These are phyloP conservation scores for Chamaenerion angustifolium DNA, from an alignment of 345 rosid species.

Conservation along the genomic window DNA sequence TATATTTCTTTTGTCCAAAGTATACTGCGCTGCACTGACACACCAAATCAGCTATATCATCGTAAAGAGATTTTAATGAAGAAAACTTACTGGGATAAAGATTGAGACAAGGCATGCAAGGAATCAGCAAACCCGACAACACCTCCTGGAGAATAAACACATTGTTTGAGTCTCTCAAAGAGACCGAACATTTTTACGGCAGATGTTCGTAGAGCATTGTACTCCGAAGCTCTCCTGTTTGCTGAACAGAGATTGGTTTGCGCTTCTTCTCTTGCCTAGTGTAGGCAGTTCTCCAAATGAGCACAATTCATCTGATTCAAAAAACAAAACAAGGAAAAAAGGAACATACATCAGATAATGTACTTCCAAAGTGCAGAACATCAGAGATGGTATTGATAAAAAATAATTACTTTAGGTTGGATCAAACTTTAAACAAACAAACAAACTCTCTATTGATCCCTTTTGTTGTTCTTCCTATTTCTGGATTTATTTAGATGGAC, in stretches of 20 bases:
- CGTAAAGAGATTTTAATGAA: background rate
- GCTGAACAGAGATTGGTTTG: slow-evolving; percentile 97
- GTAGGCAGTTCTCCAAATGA: slow-evolving; percentile 91
- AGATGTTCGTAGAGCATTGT: slow-evolving; percentile 66
- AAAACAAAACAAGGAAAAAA: too few relatives aligned
- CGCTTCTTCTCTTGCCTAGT: slow-evolving; percentile 98
- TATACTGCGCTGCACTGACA: too few relatives aligned
- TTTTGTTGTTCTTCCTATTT: too few relatives aligned
- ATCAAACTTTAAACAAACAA: too few relatives aligned
- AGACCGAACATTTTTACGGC: slow-evolving; percentile 75
- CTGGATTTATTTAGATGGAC: too few relatives aligned
- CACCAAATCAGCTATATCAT: too few relatives aligned
- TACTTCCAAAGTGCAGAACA: too few relatives aligned
- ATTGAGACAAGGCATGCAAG: slow-evolving; percentile 64
- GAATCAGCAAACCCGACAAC: slow-evolving; percentile 70
- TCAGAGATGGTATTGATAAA: too few relatives aligned
- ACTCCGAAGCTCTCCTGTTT: slow-evolving; percentile 81
- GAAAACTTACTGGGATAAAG: slow-evolving; percentile 66
- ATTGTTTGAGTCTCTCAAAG: slow-evolving; percentile 65
- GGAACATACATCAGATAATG: too few relatives aligned
- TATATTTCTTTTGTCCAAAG: too few relatives aligned
- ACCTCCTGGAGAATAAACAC: slow-evolving; percentile 49
- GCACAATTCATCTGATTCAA: slow-evolving; percentile 84
- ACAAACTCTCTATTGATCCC: too few relatives aligned
- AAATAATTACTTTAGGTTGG: too few relatives aligned